Evolutionary conservation across 768 basidiomycete genomes (phyloP), one percentile per base, ranked within the genome.

Genomic region (Pisolithus microcarpus): DNA sequence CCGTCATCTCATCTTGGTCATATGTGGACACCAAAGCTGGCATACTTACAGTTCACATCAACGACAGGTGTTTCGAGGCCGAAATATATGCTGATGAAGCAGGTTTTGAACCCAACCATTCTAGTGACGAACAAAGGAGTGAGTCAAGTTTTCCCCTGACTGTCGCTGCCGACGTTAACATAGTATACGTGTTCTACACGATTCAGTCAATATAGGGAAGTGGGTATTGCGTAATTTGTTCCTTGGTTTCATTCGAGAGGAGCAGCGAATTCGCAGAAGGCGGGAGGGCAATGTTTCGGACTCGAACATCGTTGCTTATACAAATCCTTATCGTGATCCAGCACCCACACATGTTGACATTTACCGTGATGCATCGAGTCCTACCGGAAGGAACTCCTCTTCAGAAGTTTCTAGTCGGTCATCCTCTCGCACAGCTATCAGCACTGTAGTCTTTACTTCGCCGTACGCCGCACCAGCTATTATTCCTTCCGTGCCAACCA

Each of bases 11-110:
- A 23, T 71, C 83, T 11, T 99, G 95, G 95, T 86, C 88, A 37
- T 78, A 77, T 15, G 85, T 89, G 24, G 95, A 97, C 66, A 95
- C 93, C 5, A 87, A 89, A 66, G 84, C 85, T 7, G 95, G 95
- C 7, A 79, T 91, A 21, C 72, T 99, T 53, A 85, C 87, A 2
- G 80, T 98, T 4, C 91, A 96, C 67, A 58, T 99, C 42, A 87
- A 80, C 43, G 92, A 96, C 57, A 76, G 81, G 43, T 91, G 85
- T 52, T 98, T 97, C 64, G 94, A 98, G 50, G 88, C 90, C 6
- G 96, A 99, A 69, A 82, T 95, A 2, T 97, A 94, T 63, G 87
- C 89, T 11, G 94, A 97, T 62, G 93, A 98, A 63, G 80, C 87
- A 38, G 91, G 89, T 18, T 84, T 82, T 61, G 72, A 69, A 24